Conservation (phyloP, 176 grass and related monocot genomes). For the Rhynchospora breviuscula region DNA sequence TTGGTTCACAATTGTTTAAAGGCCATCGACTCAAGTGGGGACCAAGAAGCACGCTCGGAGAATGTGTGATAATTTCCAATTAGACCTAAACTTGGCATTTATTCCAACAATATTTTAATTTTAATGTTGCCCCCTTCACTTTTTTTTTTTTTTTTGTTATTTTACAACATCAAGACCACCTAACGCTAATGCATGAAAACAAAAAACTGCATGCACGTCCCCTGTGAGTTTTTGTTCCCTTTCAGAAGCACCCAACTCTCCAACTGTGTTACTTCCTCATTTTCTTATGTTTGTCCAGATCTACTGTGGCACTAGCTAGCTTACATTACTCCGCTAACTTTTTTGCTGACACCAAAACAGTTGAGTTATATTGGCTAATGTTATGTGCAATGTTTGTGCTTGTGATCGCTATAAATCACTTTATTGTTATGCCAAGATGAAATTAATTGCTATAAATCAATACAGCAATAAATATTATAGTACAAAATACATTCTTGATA, state of each 20-base stretch:
- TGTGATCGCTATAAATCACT: background rate
- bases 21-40: background rate
- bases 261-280: background rate
- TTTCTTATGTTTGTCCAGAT: background rate
- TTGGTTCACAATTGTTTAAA: background rate
- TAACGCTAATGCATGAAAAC: constrained; percentile 19
- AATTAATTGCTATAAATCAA: background rate
- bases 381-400: background rate
- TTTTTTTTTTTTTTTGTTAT: constrained; percentile 9
- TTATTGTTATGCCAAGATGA: background rate
- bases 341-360: background rate
- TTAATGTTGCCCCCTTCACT: background rate
- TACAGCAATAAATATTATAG: background rate
- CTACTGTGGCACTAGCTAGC: background rate
- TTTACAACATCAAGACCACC: constrained; percentile 15
- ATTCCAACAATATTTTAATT: constrained; percentile 5
- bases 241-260: background rate
- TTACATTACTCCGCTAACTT: background rate
- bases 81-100: constrained; percentile 10
- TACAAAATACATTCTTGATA: background rate
- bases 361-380: background rate
- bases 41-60: background rate
- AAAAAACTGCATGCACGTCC: constrained; percentile 21
- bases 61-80: constrained; percentile 18
- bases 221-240: constrained; percentile 13